Evolutionary conservation across 805 yeast genomes (phyloP), one percentile per base, ranked within the genome.

Genomic region (Candida ortonii): DNA sequence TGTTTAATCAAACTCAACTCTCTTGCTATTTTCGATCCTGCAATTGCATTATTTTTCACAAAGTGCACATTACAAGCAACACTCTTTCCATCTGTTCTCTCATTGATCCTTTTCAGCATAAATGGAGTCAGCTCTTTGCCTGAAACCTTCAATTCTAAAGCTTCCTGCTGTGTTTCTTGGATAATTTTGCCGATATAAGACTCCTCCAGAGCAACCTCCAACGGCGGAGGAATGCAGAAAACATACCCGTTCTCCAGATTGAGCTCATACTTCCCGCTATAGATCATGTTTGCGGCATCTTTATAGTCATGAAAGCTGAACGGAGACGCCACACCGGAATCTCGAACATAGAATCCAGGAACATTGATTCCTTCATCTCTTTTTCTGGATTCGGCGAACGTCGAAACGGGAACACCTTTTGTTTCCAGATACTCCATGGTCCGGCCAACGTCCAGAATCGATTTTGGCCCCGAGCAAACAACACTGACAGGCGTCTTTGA

Each of bases 401-500:
- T 87, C 5, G 81, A 73, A 7, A 87, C 95, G 48, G 81, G 82
- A 1, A 87, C 95, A 10, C 96, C 96, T 59, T 86, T 88, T 0
- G 96, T 87, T 57, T 87, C 96, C 34, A 87, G 65, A 52, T 80
- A 85, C 56, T 87, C 96, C 71, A 86, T 68, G 0, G 96, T 88
- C 43, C 82, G 68, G 7, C 71, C 77, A 35, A 88, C 80, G 50
- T 87, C 96, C 36, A 87, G 63, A 33, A 87, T 86, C 23, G 88
- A 78, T 55, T 87, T 87, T 2, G 96, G 95, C 0, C 96, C 96
- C 6, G 95, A 80, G 55, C 96, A 87, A 7, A 87, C 89, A n/a
- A 87, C 96, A 0, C 87, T 78, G 1, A 87, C 87, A 0, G 89
- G 85, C 0, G 95, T 88, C 37, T 78, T 68, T 1, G 88, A 81